Evolutionary conservation across 1,284 basidiomycete genomes (phyloP), one percentile per base, ranked within the genome.

Genomic region (Ceratobasidium sp.): DNA sequence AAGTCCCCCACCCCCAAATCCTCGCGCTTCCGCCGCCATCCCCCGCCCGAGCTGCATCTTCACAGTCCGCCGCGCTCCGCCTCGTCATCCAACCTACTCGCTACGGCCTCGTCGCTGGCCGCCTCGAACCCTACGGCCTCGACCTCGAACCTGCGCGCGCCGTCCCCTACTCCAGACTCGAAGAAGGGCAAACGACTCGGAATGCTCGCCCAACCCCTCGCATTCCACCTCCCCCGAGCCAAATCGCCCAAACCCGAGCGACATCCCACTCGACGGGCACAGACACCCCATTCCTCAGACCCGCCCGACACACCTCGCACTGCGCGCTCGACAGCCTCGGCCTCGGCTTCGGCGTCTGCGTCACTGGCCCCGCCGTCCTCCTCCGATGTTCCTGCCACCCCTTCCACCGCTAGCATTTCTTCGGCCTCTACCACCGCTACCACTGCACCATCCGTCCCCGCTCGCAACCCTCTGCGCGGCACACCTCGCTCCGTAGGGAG

Each of bases 401-500:
- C 59, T 2, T 60, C 59, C 36, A 60, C 59, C n/a, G 22, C 59
- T 9, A 60, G 36, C 24, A 6, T 60, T 41, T 44, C 59, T 3
- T 59, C n/a, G n/a, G n/a, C n/a, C n/a, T n/a, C n/a, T n/a, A n/a
- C 56, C 56, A 36, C 56, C 24, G 31, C 56, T 19, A 51, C 48
- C 19, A n/a, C 48, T 17, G 66, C 66, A 7, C 66, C 66, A 11
- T 57, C 53, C 24, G 66, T 69, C 22, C 66, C 66, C 17, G 66
- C 66, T 3, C 51, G 66, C n/a, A 56, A 51, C 3, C 66, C 66
- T 11, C 53, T 69, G 19, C 66, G 66, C 45, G 66, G 66, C 66
- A 57, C 66, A 29, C 66, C 66, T 22, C 66, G 66, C 36, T 57
- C 66, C 31, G 66, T 69, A n/a, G 64, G 27, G 48, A 53, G 48